Percentiles rank a stretch among this genome's conserved stretches.
phyloP scores from a whole-genome alignment of 2,329 filamentous ascomycete genomes.

The Thelonectria blattea region DNA sequence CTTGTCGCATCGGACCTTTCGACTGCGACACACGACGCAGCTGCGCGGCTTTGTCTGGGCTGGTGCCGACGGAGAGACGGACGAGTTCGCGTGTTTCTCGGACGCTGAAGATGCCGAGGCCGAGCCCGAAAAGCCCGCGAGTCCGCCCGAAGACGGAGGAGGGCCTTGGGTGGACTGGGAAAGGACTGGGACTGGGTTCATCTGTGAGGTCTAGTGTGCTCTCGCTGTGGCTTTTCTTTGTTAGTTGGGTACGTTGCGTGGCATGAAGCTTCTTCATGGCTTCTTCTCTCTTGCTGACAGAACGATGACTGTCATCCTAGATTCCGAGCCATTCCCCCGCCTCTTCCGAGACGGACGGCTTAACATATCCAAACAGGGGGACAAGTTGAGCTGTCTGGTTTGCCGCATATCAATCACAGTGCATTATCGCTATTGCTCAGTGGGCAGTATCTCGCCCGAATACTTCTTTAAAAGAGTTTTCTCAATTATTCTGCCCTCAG shows the following conservation, averaged over 20 bases:
- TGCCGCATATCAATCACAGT: too few species aligned
- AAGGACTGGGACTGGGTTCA: too few species aligned
- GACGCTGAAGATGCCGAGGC: slow-evolving; percentile 27
- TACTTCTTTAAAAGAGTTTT: background rate
- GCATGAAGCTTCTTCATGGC: background rate
- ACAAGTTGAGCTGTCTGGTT: background rate
- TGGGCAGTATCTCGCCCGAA: too few species aligned
- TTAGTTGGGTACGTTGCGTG: too few species aligned
- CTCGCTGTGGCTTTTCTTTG: too few species aligned
- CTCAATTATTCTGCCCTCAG: background rate
- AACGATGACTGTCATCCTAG: background rate
- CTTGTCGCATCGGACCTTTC: slow-evolving; percentile 66
- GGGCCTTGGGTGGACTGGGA: background rate
- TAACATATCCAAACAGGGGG: background rate
- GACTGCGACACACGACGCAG: slow-evolving; percentile 57
- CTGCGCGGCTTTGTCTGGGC: slow-evolving; percentile 50
- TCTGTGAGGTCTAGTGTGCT: background rate
- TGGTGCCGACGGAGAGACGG: slow-evolving; percentile 9
- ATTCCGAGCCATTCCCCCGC: background rate
- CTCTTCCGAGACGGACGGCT: background rate
- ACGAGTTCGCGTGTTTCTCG: slow-evolving; percentile 34
- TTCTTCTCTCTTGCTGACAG: background rate
- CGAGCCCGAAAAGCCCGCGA: slow-evolving; percentile 29
- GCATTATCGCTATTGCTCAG: too few species aligned
- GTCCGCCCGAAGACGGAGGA: background rate